These are phyloP conservation scores for Coemansia sp. DNA, from an alignment of 192 early-diverging fungal species.

Conservation along the genomic window DNA sequence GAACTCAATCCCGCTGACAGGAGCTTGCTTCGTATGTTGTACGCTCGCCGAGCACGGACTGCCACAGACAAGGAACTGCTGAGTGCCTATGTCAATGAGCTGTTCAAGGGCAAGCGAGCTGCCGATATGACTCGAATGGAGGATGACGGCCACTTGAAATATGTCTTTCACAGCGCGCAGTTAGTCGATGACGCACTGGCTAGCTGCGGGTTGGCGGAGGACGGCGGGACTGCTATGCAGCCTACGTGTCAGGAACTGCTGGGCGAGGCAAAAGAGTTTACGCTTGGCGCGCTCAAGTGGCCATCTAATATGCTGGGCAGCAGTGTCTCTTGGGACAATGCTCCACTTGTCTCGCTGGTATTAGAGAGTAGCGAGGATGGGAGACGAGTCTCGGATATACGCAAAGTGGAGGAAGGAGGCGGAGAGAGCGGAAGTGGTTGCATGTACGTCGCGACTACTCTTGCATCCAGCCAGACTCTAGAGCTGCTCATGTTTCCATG, in stretches of 20 bases:
- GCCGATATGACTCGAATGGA: neutral
- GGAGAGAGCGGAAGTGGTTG: neutral
- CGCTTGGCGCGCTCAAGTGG: constrained; percentile 30
- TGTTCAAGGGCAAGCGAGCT: neutral
- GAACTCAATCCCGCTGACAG: neutral
- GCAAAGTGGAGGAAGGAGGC: neutral
- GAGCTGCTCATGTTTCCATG: neutral
- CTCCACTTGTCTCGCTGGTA: neutral
- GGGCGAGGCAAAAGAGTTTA: constrained; percentile 14
- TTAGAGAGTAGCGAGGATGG: neutral
- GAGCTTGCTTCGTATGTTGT: constrained; percentile 1
- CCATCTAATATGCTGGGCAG: constrained; percentile 36
- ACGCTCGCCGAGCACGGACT: neutral
- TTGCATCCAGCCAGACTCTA: neutral
- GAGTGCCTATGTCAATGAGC: neutral
- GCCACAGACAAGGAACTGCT: constrained; percentile 3
- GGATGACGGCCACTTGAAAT: constrained; percentile 8
- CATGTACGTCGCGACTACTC: constrained; percentile 1
- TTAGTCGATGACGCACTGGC: constrained; percentile 5
- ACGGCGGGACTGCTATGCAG: neutral
- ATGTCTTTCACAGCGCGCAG: constrained; percentile 23
- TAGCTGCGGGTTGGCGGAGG: neutral
- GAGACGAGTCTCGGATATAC: constrained; percentile 2
- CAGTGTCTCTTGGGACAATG: constrained; percentile 22
- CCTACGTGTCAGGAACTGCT: constrained; percentile 6